These are phyloP conservation scores for Barnettozyma populi DNA, from an alignment of 805 yeast genomes.

Conservation along the genomic window DNA sequence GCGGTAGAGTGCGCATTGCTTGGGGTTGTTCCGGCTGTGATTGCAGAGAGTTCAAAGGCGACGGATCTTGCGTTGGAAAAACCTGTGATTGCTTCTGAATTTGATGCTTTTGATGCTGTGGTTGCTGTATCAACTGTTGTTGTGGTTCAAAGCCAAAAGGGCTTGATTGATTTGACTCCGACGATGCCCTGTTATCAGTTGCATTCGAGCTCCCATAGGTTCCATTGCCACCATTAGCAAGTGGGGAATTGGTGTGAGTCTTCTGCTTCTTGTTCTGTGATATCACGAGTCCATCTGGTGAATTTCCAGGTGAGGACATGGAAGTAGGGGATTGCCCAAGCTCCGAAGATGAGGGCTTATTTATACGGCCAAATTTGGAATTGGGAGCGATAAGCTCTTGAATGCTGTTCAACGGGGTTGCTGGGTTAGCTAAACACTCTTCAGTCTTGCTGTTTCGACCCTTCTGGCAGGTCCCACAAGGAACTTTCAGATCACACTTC, in stretches of 20 bases:
- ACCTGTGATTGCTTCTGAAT: background rate
- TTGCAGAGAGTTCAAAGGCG: background rate
- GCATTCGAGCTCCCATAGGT: constrained; percentile 10
- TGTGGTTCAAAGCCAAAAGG: background rate
- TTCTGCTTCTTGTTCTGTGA: constrained; percentile 1
- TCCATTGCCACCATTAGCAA: background rate
- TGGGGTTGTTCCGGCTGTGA: background rate
- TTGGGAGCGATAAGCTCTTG: constrained; percentile 23
- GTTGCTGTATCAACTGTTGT: background rate
- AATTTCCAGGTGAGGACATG: background rate
- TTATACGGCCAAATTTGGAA: constrained; percentile 19
- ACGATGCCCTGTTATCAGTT: background rate
- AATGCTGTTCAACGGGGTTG: constrained; percentile 19
- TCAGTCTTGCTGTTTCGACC: constrained; percentile 21
- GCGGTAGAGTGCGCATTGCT: constrained; percentile 1
- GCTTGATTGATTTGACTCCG: background rate
- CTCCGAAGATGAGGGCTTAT: constrained; percentile 9
- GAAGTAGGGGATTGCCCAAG: constrained; percentile 5
- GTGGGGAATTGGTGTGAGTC: background rate
- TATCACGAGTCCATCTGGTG: background rate
- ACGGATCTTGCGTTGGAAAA: background rate
- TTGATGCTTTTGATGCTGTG: background rate
- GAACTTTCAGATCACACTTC: constrained; percentile 24
- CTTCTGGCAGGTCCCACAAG: constrained; percentile 24
- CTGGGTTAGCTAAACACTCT: constrained; percentile 24